Evolutionary conservation across 495 filamentous ascomycete species (phyloP).

Genomic region (Penicillium bialowiezense): DNA sequence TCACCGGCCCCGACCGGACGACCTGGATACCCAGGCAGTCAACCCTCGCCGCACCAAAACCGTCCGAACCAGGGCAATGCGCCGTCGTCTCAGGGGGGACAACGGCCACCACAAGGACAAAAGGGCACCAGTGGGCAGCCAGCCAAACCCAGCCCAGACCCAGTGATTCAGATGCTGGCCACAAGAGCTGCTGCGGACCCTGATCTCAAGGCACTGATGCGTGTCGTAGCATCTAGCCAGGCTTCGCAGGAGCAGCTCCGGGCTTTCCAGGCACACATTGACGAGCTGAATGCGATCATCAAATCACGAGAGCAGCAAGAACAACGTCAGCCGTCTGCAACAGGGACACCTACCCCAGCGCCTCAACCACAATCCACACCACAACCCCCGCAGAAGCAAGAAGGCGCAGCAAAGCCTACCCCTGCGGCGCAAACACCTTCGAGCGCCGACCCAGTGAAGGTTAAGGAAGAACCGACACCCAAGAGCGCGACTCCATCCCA

Average conservation of each 20-base stretch:
- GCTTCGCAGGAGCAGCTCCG: conserved; percentile 77
- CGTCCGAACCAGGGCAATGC: conserved; percentile 25
- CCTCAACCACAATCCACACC: conserved; percentile 23
- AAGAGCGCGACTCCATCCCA: conserved; percentile 4
- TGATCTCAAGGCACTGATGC: conserved; percentile 93
- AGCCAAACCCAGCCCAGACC: conserved; percentile 66
- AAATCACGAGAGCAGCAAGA: conserved; percentile 44
- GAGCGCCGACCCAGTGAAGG: conserved; percentile 12
- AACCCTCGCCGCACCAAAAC: conserved; percentile 28
- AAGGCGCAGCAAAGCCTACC: conserved; percentile 21
- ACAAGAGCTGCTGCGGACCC: conserved; percentile 82
- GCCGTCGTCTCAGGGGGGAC: conserved; percentile 26
- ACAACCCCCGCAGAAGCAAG: conserved; percentile 24
- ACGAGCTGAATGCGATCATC: conserved; percentile 72
- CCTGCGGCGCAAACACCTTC: conserved; percentile 7
- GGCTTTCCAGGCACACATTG: conserved; percentile 89
- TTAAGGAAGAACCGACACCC: conserved; percentile 36
- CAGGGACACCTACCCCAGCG: conserved; percentile 20
- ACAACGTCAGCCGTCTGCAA: conserved; percentile 25
- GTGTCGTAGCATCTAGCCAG: conserved; percentile 84
- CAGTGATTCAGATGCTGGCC: conserved; percentile 92
- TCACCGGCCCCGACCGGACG: conserved; percentile 26
- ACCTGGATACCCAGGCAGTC: conserved; percentile 29
- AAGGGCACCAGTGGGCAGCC: conserved; percentile 36
- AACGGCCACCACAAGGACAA: conserved; percentile 32